Evolutionary conservation across 2,329 filamentous ascomycete species (phyloP), one percentile per base, ranked within the genome.

Genomic region (Ophioceras dolichostomum): DNA sequence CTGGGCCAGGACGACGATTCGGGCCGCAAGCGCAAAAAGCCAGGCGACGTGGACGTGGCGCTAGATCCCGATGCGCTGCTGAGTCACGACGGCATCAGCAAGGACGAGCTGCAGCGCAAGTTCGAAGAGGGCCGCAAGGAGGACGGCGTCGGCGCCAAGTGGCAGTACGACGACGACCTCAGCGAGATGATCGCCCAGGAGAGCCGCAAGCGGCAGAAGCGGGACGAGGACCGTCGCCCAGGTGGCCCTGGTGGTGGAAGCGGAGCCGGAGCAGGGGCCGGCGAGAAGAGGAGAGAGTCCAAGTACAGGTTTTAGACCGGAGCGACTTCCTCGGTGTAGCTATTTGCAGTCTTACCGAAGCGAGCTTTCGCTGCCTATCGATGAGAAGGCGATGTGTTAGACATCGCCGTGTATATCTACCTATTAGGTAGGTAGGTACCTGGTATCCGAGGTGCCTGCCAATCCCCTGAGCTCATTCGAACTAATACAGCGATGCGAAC

Each of bases 161-260:
- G 80, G 74, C 73, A 76, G 40, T 68, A 71, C 59, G 84, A 94
- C 55, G 89, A 96, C 48, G 89, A 95, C 54, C 61, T 98, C 39
- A 89, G 80, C 50, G 84, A 94, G 51, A 93, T 98, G 84, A 95
- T 98, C 63, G 86, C 86, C 10, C 80, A 85, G 51, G 91, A 96
- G 63, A 86, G 79, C 53, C 73, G 86, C 46, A 96, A 96, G 71
- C 74, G 87, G 55, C 73, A 88, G 55, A 93, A 88, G 71, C 76
- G 83, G 46, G 88, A 94, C 49, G 79, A 85, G 57, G 86, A 94
- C 59, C 77, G 78, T 55, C 70, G 70, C 50, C 70, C 41, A 6
- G 43, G 39, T 4, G 45, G 45, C 10, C 31, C 10, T 19, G 48
- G 30, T 28, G 27, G 37, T 22, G 32, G 37, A 7, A 41, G 43